Base-by-base conservation (phyloP, 1,284 basidiomycete species). In the Pholiota adiposa region DNA sequence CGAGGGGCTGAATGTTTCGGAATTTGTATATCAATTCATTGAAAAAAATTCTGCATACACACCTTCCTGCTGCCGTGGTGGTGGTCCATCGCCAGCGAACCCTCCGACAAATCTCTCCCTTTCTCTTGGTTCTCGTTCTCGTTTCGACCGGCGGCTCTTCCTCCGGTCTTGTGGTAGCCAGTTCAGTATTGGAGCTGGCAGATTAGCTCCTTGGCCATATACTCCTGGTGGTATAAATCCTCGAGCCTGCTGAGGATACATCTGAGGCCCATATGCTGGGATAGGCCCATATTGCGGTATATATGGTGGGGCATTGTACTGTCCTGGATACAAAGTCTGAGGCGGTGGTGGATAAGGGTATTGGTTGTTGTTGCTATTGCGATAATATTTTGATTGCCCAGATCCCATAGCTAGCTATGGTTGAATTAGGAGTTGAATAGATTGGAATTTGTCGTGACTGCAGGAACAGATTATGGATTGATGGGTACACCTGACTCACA, bases 81-180 rank as follows among this genome's bases (percentile, higher is more conserved):
- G 41, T 19, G 14, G 51, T 23, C 34, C 60, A 31, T 52, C 52
- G 29, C 58, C 43, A 9, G 23, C 41, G 43, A 65, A 67, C 11
- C 67, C 63, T 16, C 64, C 65, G 3, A 50, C 51, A 50, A 61
- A 65, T 41, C 56, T 64, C 29, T 69, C 67, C 1, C 63, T 63
- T 23, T 65, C 51, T n/a, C 56, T 63, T 27, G 56, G 55, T 31
- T 31, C 29, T 31, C 29, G 4, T 31, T 31, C 29, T 31, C 54
- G 54, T 18, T 56, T 64, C 25, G 38, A 51, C 51, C 51, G 51
- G 11, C 51, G 52, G 19, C 40, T 51, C 38, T 56, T 61, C 31
- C 51, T 33, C n/a, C 51, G 50, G 27, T 65, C 61, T 50, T 63
- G 61, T 8, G 61, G 62, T 9, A 65, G 59, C 61, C 61, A 65